Evolutionary conservation across 1,284 basidiomycete species (phyloP).

Genomic region (Cryptococcus jaspeensis): DNA sequence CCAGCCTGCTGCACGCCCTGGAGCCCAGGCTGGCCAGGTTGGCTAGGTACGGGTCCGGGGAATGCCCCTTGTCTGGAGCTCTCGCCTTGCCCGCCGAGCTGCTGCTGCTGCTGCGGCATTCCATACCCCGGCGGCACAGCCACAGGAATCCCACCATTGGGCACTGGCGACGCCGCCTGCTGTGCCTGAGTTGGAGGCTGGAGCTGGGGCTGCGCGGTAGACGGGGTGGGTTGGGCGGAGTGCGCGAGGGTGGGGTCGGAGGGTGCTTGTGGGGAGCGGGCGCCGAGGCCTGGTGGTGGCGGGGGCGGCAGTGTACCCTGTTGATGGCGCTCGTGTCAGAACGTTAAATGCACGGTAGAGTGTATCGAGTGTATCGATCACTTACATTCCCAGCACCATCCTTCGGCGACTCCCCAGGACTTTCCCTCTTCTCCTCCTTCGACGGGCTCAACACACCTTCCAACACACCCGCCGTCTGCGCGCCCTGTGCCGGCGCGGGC

Average conservation of each 20-base stretch:
- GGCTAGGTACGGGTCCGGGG: background rate
- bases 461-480: too few species aligned
- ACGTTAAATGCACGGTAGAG: too few species aligned
- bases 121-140: background rate
- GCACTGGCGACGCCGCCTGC: background rate
- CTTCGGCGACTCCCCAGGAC: too few species aligned
- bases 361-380: too few species aligned
- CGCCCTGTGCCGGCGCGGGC: slow-evolving; percentile 13
- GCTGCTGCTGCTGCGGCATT: background rate
- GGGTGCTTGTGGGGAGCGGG: background rate
- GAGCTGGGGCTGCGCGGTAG: background rate
- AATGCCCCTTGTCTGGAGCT: background rate
- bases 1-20: slow-evolving; percentile 19
- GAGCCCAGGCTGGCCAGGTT: background rate
- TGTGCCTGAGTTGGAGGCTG: background rate
- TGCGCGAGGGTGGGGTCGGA: too few species aligned
- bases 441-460: too few species aligned
- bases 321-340: too few species aligned
- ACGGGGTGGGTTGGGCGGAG: too few species aligned
- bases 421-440: too few species aligned
- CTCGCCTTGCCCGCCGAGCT: background rate
- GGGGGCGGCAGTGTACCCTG: slow-evolving; percentile 1
- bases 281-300: slow-evolving; percentile 57
- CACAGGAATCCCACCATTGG: too few species aligned
- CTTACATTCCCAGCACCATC: too few species aligned